Evolutionary conservation across 2,329 filamentous ascomycete species (phyloP).

Genomic region (Fusarium torulosum): DNA sequence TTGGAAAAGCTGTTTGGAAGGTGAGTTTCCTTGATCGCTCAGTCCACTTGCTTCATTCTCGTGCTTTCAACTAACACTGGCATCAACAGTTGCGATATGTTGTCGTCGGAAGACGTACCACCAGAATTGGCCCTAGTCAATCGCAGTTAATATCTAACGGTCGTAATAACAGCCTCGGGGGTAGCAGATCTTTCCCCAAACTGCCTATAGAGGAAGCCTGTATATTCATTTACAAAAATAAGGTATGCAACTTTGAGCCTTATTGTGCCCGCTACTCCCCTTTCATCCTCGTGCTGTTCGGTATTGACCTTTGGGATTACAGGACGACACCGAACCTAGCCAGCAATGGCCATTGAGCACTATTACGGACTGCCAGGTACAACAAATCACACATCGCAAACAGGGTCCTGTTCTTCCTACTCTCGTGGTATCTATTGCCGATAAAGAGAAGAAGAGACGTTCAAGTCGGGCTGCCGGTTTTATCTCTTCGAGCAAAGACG

Average conservation of each 20-base stretch:
- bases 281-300: slow-evolving; percentile 1
- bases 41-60: slow-evolving; percentile 1
- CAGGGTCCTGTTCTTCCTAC: slow-evolving; percentile 71
- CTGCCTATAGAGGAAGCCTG: slow-evolving; percentile 59
- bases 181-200: slow-evolving; percentile 54
- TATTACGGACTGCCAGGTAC: slow-evolving; percentile 69
- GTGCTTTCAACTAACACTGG: slow-evolving; percentile 32
- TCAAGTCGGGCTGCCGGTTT: slow-evolving; percentile 73
- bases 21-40: slow-evolving; percentile 50
- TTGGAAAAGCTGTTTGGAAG: slow-evolving; percentile 66
- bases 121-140: slow-evolving; percentile 51
- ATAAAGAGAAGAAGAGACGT: slow-evolving; percentile 73
- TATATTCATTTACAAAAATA: slow-evolving; percentile 68
- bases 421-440: slow-evolving; percentile 68
- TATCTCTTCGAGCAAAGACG: slow-evolving; percentile 63
- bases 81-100: slow-evolving; percentile 68
- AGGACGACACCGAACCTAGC: slow-evolving; percentile 66
- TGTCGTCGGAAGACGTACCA: slow-evolving; percentile 60
- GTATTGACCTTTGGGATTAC: slow-evolving; percentile 22
- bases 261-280: neutral
- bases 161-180: slow-evolving; percentile 54
- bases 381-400: slow-evolving; percentile 71
- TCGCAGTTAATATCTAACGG: slow-evolving; percentile 57
- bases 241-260: slow-evolving; percentile 55
- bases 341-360: slow-evolving; percentile 66